Conservation (phyloP, 352 stramenopile species). For the Phytophthora lateralis region DNA sequence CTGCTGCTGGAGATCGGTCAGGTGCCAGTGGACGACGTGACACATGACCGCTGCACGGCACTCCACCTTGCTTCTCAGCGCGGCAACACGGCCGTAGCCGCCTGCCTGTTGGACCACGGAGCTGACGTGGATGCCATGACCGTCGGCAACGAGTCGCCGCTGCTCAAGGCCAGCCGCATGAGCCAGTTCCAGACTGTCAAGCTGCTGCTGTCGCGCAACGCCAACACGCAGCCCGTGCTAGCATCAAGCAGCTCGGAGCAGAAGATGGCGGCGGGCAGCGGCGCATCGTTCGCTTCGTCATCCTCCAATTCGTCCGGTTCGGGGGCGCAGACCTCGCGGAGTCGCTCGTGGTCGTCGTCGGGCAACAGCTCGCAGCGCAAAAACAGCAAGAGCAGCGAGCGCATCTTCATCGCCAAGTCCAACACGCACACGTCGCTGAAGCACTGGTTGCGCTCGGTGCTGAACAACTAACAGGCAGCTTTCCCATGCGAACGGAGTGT, state of each 20-base stretch:
- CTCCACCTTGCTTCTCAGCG: slow-evolving; percentile 82
- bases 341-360: slow-evolving; percentile 36
- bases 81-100: slow-evolving; percentile 72
- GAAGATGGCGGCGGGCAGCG: slow-evolving; percentile 28
- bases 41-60: slow-evolving; percentile 64
- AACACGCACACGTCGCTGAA: slow-evolving; percentile 76
- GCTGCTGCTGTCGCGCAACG: slow-evolving; percentile 62
- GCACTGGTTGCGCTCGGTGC: slow-evolving; percentile 69
- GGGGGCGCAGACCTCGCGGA: slow-evolving; percentile 25
- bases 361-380: slow-evolving; percentile 33
- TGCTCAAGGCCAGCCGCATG: slow-evolving; percentile 86
- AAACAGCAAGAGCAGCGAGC: slow-evolving; percentile 40
- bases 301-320: slow-evolving; percentile 22
- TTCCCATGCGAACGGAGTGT: slow-evolving; percentile 24
- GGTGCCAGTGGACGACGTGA: slow-evolving; percentile 61
- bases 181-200: slow-evolving; percentile 81
- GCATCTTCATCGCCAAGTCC: slow-evolving; percentile 67
- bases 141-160: slow-evolving; percentile 62
- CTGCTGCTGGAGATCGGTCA: slow-evolving; percentile 56
- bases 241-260: slow-evolving; percentile 26
- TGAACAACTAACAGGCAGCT: slow-evolving; percentile 48
- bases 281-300: slow-evolving; percentile 33
- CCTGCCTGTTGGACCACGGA: slow-evolving; percentile 69
- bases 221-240: slow-evolving; percentile 34
- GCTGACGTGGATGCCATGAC: slow-evolving; percentile 73